Conservation (phyloP, 2,329 filamentous ascomycete species). For the Fonsecaea pugnacius region DNA sequence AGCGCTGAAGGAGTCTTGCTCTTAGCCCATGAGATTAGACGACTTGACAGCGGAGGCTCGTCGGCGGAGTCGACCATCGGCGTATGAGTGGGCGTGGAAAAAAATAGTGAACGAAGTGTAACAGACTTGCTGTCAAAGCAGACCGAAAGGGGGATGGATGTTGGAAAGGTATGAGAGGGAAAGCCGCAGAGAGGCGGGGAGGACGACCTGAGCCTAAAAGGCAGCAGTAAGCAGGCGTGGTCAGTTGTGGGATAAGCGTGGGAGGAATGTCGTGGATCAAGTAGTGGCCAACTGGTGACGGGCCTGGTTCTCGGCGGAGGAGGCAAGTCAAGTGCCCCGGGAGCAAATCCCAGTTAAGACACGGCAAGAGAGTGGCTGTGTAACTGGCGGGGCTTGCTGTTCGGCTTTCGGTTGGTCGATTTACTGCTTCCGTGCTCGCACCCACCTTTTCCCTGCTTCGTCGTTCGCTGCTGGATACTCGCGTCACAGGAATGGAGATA, state of each 20-base stretch:
- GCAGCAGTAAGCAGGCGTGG: slow-evolving; percentile 14
- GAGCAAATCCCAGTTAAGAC: background rate
- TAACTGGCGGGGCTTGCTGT: background rate
- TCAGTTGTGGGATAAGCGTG: slow-evolving; percentile 13
- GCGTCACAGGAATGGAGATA: background rate
- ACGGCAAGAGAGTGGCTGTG: background rate
- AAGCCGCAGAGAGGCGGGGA: slow-evolving; percentile 15
- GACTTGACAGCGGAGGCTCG: slow-evolving; percentile 56
- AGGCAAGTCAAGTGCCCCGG: background rate
- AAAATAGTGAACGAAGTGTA: slow-evolving; percentile 28
- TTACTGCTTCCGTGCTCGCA: background rate
- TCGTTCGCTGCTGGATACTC: background rate
- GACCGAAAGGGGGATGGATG: slow-evolving; percentile 17
- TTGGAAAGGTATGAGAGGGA: slow-evolving; percentile 11
- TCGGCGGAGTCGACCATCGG: slow-evolving; percentile 62
- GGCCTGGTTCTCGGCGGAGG: slow-evolving; percentile 3
- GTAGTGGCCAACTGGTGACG: slow-evolving; percentile 3
- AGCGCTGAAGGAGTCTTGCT: slow-evolving; percentile 48
- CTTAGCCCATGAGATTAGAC: slow-evolving; percentile 54
- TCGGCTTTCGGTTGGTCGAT: background rate
- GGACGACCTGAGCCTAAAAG: slow-evolving; percentile 15
- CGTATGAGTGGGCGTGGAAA: slow-evolving; percentile 32
- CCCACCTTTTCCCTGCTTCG: background rate
- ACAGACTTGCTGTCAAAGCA: slow-evolving; percentile 36
- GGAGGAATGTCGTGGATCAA: background rate